Conservation (phyloP, 768 basidiomycete species). For the Suillus discolor region DNA sequence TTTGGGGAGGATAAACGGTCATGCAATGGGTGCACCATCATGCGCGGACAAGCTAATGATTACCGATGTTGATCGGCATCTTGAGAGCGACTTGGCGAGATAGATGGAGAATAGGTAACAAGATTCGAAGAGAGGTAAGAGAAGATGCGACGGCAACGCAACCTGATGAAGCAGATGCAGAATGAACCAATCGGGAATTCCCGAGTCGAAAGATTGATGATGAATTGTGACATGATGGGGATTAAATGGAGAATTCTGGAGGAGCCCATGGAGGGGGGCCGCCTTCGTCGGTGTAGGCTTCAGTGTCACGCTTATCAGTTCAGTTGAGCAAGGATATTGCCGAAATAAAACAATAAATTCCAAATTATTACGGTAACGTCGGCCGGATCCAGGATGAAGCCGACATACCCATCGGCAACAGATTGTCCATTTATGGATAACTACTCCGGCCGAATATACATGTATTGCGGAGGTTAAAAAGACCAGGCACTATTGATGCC, state of each 20-base stretch:
- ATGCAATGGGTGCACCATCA: too few relatives aligned
- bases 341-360: slow-evolving; percentile 1
- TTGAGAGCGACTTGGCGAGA: too few relatives aligned
- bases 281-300: background rate
- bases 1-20: background rate
- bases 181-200: background rate
- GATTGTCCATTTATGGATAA: background rate
- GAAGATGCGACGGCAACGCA: too few relatives aligned
- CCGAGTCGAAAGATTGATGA: background rate
- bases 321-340: background rate
- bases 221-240: background rate
- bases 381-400: slow-evolving; percentile 1
- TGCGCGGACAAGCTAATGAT: too few relatives aligned
- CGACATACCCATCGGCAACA: background rate
- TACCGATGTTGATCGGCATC: too few relatives aligned
- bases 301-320: too few relatives aligned
- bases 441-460: background rate
- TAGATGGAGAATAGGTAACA: too few relatives aligned
- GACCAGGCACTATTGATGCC: slow-evolving; percentile 18
- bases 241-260: background rate
- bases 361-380: background rate
- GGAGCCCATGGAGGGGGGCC: background rate
- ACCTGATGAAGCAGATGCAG: background rate
- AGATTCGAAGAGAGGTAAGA: too few relatives aligned
- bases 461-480: slow-evolving; percentile 33